Base-by-base conservation (phyloP, 2,329 filamentous ascomycete species). In the Lasiodiplodia sp. region DNA sequence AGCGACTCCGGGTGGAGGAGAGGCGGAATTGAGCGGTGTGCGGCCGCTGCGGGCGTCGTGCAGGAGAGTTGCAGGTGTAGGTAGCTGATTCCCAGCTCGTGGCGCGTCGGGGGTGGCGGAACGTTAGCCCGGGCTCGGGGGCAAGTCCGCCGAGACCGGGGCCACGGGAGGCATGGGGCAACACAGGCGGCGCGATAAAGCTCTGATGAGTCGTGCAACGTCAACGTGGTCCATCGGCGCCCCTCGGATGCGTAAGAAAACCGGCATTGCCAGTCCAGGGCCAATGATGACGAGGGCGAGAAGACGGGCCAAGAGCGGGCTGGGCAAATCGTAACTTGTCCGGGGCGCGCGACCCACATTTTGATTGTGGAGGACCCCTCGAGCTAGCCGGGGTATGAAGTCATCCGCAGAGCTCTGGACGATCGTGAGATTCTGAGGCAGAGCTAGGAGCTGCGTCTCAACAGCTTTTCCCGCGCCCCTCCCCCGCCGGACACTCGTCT, bases 331-430 rank as follows among this genome's bases (percentile, higher is more conserved):
- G 60, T 47, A 64, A 28, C 60, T 49, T 21, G 47, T 37, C 60
- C 60, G 60, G 60, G 60, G 60, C 47, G 60, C 60, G 47, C 10
- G 47, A 23, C 28, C 63, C 63, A 55, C 63, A 44, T 34, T 56
- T 66, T 16, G 63, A n/a, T 16, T 56, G 63, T 37, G 51, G 63
- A 66, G 63, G 63, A 44, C 37, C 63, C 51, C 44, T 47, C 25
- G 62, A 23, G 31, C 51, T 40, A 37, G 34, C 25, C 51, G 31
- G 63, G 60, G 38, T 68, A 78, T 78, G 78, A 78, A 75, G 76
- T 79, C 76, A 79, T 78, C 71, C 23, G 67, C 74, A 73, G 75
- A 75, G 70, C 69, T 38, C 58, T 52, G 47, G 47, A 69, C 69
- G 75, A 60, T 69, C 66, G 73, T 72, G 75, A 64, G 60, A 64